Base-by-base conservation (phyloP, 495 filamentous ascomycete genomes). In the Darksidea phi region DNA sequence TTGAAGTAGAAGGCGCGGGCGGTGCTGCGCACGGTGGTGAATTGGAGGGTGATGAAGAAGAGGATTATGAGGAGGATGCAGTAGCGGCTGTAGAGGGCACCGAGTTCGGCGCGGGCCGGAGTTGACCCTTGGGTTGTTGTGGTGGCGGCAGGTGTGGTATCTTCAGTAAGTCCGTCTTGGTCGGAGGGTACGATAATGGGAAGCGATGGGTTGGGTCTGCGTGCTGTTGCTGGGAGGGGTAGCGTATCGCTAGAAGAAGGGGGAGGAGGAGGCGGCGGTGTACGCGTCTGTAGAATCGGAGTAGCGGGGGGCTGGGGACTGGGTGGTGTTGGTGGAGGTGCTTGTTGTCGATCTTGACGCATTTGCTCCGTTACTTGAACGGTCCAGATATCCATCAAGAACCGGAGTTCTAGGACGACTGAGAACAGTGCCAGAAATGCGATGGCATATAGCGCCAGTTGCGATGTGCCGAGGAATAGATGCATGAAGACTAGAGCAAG, bases 361-460 rank as follows among this genome's bases (percentile, higher is more conserved):
- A 87, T 79, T 67, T 88, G 76, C 74, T 95, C 90, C 10, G 90
- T 90, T 23, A 87, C 88, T 73, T 97, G 92, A 18, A 91, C 84
- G 32, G 83, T 86, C 82, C 89, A 93, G 25, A 97, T 89, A 38
- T 94, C 90, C 71, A 88, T 84, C 58, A 97, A 79, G 61, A 97
- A 97, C 24, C 86, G 86, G 74, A 89, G 90, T 42, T 86, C 88
- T 56, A 96, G 88, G 1, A 86, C 83, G 23, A 82, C 77, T 6
- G 82, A 79, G 34, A 87, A 76, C 55, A 96, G 75, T 24, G 86
- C 79, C 12, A 93, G 76, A 59, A 89, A 87, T 21, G 86, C 82
- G 0, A 84, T 82, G 28, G 58, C 36, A 45, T 66, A 66, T 15
- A 69, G 50, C 4, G 51, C 51, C 8, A 68, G 38, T 21, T 64